Evolutionary conservation across 2,329 filamentous ascomycete genomes (phyloP).

Genomic region (Colletotrichum caudatum): DNA sequence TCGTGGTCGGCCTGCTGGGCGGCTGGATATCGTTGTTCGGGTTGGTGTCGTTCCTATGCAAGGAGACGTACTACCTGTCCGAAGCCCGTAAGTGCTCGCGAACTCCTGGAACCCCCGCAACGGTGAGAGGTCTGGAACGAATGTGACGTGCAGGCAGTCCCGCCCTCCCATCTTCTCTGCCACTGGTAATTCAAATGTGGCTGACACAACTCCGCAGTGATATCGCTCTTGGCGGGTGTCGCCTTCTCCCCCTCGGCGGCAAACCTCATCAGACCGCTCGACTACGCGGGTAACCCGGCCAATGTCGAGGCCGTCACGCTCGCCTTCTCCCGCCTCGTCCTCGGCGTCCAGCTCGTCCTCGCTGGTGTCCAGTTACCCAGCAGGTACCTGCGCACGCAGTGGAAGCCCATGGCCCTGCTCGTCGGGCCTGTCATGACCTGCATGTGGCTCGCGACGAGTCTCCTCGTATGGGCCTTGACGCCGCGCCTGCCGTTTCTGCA

Average conservation of each 20-base stretch:
- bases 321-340: constrained; percentile 86
- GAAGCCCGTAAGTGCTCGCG: constrained; percentile 77
- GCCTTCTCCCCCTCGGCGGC: constrained; percentile 82
- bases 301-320: constrained; percentile 80
- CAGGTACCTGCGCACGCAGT: constrained; percentile 82
- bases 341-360: constrained; percentile 90
- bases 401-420: constrained; percentile 79
- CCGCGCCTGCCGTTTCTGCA: constrained; percentile 80
- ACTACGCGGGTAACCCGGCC: constrained; percentile 72
- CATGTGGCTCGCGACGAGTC: constrained; percentile 89
- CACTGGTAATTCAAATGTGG: neutral
- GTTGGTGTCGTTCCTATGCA: constrained; percentile 87
- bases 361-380: constrained; percentile 89
- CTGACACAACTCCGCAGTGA: constrained; percentile 66
- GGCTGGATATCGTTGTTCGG: constrained; percentile 93
- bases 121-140: constrained; percentile 2
- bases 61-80: constrained; percentile 91
- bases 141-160: neutral
- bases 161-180: constrained; percentile 1
- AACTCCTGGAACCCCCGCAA: neutral
- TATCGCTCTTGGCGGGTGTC: constrained; percentile 83
- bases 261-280: constrained; percentile 79
- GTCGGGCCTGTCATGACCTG: constrained; percentile 85
- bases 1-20: constrained; percentile 82
- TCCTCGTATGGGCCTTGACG: constrained; percentile 82